Evolutionary conservation across 2,329 filamentous ascomycete genomes (phyloP).

Genomic region (Colletotrichum musicola): DNA sequence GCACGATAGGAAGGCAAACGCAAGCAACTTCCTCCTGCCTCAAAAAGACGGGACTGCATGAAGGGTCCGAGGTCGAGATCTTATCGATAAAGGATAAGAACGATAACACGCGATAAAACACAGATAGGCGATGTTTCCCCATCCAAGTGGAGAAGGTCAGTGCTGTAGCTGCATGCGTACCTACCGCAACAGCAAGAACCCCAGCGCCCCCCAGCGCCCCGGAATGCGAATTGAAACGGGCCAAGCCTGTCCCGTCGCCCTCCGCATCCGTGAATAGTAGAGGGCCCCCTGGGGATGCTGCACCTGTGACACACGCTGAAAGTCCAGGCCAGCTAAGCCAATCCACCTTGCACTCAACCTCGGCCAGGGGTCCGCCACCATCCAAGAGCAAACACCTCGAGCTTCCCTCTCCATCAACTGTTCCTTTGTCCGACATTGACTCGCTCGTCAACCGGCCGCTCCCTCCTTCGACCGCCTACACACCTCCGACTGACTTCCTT

Average conservation of each 20-base stretch:
- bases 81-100: conserved; percentile 1
- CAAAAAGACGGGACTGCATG: conserved; percentile 3
- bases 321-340: conserved; percentile 22
- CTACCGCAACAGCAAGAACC: not conserved
- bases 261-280: conserved; percentile 30
- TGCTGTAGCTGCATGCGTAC: not conserved
- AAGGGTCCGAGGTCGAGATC: not conserved
- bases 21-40: not conserved
- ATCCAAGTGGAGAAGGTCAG: not conserved
- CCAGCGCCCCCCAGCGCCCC: conserved; percentile 1
- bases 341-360: not conserved
- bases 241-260: conserved; percentile 23
- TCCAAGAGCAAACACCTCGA: conserved; percentile 7
- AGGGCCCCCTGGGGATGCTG: conserved; percentile 4
- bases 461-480: not conserved
- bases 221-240: conserved; percentile 28
- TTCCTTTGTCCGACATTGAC: conserved; percentile 22
- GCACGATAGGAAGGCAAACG: not conserved
- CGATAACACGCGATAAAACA: not conserved
- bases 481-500: not conserved
- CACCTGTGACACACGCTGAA: conserved; percentile 10
- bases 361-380: conserved; percentile 2
- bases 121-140: not conserved
- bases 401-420: not conserved
- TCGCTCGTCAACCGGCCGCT: not conserved